A percentile compares a stretch with the other conserved stretches of the same genome.
Evolutionary conservation across 805 yeast species (phyloP).

Genomic region (Lipomyces oligophaga): DNA sequence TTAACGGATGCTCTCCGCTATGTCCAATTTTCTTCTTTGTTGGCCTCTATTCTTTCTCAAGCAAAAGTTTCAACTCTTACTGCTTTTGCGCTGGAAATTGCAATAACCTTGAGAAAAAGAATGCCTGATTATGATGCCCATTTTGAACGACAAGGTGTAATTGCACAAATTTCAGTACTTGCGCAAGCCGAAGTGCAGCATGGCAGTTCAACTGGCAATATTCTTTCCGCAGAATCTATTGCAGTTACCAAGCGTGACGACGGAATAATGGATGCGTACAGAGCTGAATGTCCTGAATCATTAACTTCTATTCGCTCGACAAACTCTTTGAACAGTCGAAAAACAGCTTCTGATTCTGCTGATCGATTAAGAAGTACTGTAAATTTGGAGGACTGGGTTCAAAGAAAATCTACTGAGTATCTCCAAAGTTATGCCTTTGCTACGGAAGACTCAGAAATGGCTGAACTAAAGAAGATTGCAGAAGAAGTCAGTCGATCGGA

Average conservation of each 20-base stretch:
- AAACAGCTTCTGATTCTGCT: too few species aligned
- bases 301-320: too few species aligned
- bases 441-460: conserved; percentile 32
- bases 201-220: background rate
- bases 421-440: too few species aligned
- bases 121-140: conserved; percentile 47
- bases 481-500: too few species aligned
- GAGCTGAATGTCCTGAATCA: conserved; percentile 25
- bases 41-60: conserved; percentile 36
- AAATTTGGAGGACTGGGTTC: too few species aligned
- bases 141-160: conserved; percentile 71
- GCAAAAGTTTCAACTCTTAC: conserved; percentile 40
- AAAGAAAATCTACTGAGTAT: too few species aligned
- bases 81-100: conserved; percentile 50
- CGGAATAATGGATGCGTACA: background rate
- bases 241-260: conserved; percentile 18
- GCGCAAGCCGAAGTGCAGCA: too few species aligned
- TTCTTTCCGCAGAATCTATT: too few species aligned
- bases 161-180: conserved; percentile 46
- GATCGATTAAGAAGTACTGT: too few species aligned
- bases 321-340: too few species aligned
- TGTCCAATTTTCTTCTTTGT: conserved; percentile 33
- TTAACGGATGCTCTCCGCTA: conserved; percentile 28
- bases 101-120: conserved; percentile 44
- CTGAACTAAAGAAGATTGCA: conserved; percentile 28